Percentiles rank a stretch among this genome's conserved stretches.
These are phyloP conservation scores for Penicillium sp. DNA, from an alignment of 2,329 filamentous ascomycete genomes.

Conservation along the genomic window DNA sequence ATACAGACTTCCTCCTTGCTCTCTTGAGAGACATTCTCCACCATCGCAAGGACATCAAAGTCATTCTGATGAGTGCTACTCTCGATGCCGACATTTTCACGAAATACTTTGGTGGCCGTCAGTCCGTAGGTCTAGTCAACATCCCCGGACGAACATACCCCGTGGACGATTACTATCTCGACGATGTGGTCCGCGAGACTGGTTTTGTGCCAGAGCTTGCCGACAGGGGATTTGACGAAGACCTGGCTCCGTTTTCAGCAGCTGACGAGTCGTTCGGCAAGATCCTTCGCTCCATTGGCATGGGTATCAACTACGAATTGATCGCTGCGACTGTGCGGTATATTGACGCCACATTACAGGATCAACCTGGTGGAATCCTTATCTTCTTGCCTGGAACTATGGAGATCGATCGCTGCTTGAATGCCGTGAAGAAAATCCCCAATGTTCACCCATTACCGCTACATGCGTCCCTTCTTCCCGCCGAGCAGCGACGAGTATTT, in stretches of 20 bases:
- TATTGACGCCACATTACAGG: conserved; percentile 77
- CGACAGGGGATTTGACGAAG: conserved; percentile 40
- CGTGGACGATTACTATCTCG: conserved; percentile 86
- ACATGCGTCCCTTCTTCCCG: conserved; percentile 87
- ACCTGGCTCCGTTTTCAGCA: conserved; percentile 48
- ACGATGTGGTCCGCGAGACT: conserved; percentile 82
- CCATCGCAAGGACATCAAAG: conserved; percentile 76
- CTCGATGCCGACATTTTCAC: conserved; percentile 86
- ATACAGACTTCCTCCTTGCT: conserved; percentile 91
- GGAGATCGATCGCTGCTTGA: conserved; percentile 84
- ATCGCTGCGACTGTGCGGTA: conserved; percentile 78
- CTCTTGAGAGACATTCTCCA: conserved; percentile 82
- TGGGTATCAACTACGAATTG: conserved; percentile 89
- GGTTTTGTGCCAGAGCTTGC: conserved; percentile 62
- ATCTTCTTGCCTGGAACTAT: conserved; percentile 92
- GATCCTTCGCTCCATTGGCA: conserved; percentile 73
- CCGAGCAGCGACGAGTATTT: conserved; percentile 88
- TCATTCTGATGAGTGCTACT: conserved; percentile 96
- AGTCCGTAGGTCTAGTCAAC: conserved; percentile 77
- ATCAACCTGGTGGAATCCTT: conserved; percentile 83
- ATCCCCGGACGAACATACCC: conserved; percentile 90
- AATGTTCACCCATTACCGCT: conserved; percentile 81
- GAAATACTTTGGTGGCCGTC: conserved; percentile 76
- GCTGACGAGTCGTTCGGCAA: conserved; percentile 63
- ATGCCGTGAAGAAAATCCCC: conserved; percentile 66